phyloP scores from a whole-genome alignment of 1,284 basidiomycete genomes.

The Boletus sp. region DNA sequence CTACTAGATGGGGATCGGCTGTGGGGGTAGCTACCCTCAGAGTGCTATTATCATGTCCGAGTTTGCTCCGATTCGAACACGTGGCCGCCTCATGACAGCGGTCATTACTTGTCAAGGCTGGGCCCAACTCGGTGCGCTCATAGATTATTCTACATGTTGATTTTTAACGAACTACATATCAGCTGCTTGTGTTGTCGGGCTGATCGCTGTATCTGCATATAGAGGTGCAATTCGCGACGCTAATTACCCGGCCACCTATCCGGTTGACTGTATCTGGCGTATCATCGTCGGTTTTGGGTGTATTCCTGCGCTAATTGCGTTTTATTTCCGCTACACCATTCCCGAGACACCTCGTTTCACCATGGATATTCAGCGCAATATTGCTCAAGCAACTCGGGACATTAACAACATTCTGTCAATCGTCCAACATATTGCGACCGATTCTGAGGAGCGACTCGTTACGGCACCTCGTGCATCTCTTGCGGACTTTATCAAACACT shows the following conservation, averaged over 20 bases:
- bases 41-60: conserved; percentile 54
- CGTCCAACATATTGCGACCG: conserved; percentile 35
- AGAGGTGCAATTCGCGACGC: conserved; percentile 27
- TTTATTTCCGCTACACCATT: conserved; percentile 53
- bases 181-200: conserved; percentile 39
- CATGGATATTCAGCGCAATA: conserved; percentile 66
- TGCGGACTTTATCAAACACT: conserved; percentile 46
- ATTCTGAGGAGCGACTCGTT: conserved; percentile 35
- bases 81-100: conserved; percentile 55
- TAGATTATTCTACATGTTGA: background rate
- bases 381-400: conserved; percentile 52
- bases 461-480: conserved; percentile 45
- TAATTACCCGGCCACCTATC: conserved; percentile 26
- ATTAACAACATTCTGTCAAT: conserved; percentile 46
- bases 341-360: conserved; percentile 66
- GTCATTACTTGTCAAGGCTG: conserved; percentile 54
- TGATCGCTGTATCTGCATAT: conserved; percentile 39
- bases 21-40: conserved; percentile 53
- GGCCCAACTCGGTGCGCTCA: conserved; percentile 47
- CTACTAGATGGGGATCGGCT: conserved; percentile 28
- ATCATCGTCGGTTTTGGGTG: conserved; percentile 37
- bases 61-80: conserved; percentile 54
- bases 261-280: conserved; percentile 44
- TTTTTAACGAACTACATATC: conserved; percentile 9
- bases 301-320: conserved; percentile 40